phyloP scores from a whole-genome alignment of 371 early-diverging fungal species.

The Entomophthora muscae region DNA sequence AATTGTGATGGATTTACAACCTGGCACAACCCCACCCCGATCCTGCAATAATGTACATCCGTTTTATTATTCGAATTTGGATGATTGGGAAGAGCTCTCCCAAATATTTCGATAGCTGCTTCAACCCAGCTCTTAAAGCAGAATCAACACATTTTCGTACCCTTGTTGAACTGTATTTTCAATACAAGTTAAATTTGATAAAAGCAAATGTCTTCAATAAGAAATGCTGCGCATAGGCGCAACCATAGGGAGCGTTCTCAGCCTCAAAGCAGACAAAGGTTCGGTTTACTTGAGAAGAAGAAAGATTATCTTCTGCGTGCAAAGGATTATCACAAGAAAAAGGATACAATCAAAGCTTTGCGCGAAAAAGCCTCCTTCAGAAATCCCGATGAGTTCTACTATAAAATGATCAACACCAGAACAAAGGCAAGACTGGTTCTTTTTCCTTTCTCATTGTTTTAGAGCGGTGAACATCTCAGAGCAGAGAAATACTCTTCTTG shows the following conservation, averaged over 20 bases:
- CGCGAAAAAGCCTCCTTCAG: slow-evolving; percentile 65
- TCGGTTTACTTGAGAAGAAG: slow-evolving; percentile 87
- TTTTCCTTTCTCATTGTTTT: slow-evolving; percentile 2
- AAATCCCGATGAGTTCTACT: slow-evolving; percentile 97
- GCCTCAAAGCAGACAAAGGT: slow-evolving; percentile 39
- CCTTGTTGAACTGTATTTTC: no score
- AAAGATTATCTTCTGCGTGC: slow-evolving; percentile 95
- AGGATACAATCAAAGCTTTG: slow-evolving; percentile 62
- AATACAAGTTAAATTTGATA: no score
- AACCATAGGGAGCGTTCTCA: slow-evolving; percentile 87
- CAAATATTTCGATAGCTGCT: no score
- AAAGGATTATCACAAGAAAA: slow-evolving; percentile 70
- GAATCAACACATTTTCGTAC: no score
- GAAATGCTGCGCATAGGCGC: slow-evolving; percentile 72
- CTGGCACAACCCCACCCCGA: no score
- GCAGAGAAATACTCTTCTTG: slow-evolving; percentile 53
- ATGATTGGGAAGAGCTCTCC: no score
- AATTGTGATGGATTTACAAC: no score
- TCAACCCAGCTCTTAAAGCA: no score
- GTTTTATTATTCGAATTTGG: no score
- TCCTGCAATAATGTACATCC: no score
- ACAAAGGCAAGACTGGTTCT: slow-evolving; percentile 30
- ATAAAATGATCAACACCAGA: slow-evolving; percentile 76
- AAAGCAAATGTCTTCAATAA: slow-evolving; percentile 46
- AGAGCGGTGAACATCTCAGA: slow-evolving; percentile 60